Evolutionary conservation across 805 yeast genomes (phyloP), one percentile per base, ranked within the genome.

Genomic region (Yarrowia yakushimensis): DNA sequence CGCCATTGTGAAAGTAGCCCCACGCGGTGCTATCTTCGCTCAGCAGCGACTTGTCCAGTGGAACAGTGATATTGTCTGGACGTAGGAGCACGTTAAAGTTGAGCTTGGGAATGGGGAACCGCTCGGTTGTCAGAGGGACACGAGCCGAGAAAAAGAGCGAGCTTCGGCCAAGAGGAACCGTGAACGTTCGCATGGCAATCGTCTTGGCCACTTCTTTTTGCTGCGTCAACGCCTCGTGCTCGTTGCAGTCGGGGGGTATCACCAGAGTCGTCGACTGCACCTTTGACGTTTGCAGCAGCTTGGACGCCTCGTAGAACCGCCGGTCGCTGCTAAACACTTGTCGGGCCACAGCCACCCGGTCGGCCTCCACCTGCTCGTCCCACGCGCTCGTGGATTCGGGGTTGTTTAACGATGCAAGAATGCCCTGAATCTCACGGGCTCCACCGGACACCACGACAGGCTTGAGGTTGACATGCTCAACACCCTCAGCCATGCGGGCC

Each of bases 1-100:
- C 96, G 15, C 99, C 99, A 68, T 88, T 89, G 68, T 93, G 97
- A 71, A 94, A 94, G 65, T 84, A 82, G 0, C 96, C 97, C 97
- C 97, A 91, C 39, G 83, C 82, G 12, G 42, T 59, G n/a, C 39
- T 30, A 8, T 55, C 61, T 30, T 55, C 61, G 12, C 37, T 41
- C 11, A 89, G 68, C 0, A 79, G 65, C 2, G 81, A 84, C 54
- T 80, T 82, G 5, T 85, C 86, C 1, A 85, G 72, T 1, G 85
- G 77, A 1, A 90, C 82, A 20, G 84, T 87, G 1, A 86, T 80
- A 75, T 82, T 82, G 46, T 79, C 81, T 0, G 97, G 96, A 15
- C 82, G 74, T 42, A 91, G 81, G 18, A 82, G 67, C 0, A 90
- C 81, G 65, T 81, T 82, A 68, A 89, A 83, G 69, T 89, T 88